Evolutionary conservation across 2,329 filamentous ascomycete species (phyloP), one percentile per base, ranked within the genome.

Genomic region (Ophiosphaerella narmari): DNA sequence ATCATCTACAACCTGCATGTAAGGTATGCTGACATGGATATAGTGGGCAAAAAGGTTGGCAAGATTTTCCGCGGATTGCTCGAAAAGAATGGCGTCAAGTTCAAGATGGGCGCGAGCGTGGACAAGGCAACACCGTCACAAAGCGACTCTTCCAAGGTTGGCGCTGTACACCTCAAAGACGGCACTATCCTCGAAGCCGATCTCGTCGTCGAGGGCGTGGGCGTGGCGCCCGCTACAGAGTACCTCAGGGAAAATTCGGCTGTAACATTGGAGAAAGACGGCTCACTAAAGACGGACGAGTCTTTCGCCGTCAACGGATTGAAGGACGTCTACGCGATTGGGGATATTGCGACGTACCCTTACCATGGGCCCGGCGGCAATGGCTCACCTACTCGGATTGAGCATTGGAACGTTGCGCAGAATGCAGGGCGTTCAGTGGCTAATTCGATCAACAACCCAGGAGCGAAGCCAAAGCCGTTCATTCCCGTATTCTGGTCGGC

Each of bases 391-490:
- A 84, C 88, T 1, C 87, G 94, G 56, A 97, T 97, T 68, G 94
- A 99, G 79, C 94, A 99, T 73, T 99, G 94, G 94, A 93, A 97
- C 74, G 94, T 99, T 2, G 94, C 94, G 4, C 94, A 97, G 69
- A 97, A 97, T 67, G 81, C 90, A 1, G 94, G 94, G 2, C 89
- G 93, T 37, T 82, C 83, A 21, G 93, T 88, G 1, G 94, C 91
- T 1, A 80, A 80, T 44, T 84, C 89, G 63, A 96, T 99, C 66
- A 82, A 86, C 59, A 80, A 88, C 63, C 82, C 87, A 0, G 74
- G 80, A 7, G 72, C 80, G 39, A 80, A 81, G 55, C 79, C 86
- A 0, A 86, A 89, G 62, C 79, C 84, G 2, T 97, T 96, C 74
- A 93, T 94, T 50, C 94, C 94, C 0, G 84, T 99, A 43, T 99